A percentile compares a stretch with the other conserved stretches of the same genome.
Conservation (phyloP, 495 filamentous ascomycete species). For the Aspergillus asperescens region DNA sequence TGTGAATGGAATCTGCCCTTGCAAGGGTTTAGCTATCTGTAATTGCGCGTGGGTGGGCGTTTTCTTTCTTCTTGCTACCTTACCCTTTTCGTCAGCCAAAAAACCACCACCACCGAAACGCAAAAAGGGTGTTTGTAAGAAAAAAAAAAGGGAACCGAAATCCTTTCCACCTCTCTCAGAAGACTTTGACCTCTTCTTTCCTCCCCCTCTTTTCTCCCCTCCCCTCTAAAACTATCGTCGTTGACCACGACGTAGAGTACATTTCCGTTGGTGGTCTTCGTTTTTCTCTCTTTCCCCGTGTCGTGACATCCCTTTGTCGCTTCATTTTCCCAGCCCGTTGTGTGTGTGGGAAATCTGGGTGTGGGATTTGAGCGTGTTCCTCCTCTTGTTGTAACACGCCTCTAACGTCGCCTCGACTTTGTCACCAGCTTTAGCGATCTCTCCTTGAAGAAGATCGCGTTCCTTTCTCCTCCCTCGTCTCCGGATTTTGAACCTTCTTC, state of each 20-base stretch:
- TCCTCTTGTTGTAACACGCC: conserved; percentile 18
- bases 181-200: conserved; percentile 12
- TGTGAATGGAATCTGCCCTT: too few species aligned
- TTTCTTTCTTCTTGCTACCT: too few species aligned
- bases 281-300: conserved; percentile 8
- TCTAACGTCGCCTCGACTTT: conserved; percentile 12
- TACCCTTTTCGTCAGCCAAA: conserved; percentile 14
- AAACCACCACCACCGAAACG: conserved; percentile 14
- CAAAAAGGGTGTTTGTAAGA: conserved; percentile 13
- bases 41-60: too few species aligned
- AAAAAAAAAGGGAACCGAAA: conserved; percentile 19
- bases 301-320: conserved; percentile 10
- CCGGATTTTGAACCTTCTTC: not conserved
- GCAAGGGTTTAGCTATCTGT: too few species aligned
- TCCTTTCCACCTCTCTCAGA: conserved; percentile 18
- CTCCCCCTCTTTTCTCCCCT: conserved; percentile 8
- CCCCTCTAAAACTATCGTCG: conserved; percentile 22
- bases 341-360: conserved; percentile 25
- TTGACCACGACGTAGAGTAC: conserved; percentile 22
- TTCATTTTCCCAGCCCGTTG: conserved; percentile 15
- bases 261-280: conserved; percentile 19
- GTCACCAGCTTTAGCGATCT: not conserved
- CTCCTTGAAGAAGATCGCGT: not conserved
- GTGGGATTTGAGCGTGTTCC: conserved; percentile 20
- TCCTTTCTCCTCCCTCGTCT: conserved; percentile 2